These are phyloP conservation scores for Daldinia childiae DNA, from an alignment of 495 filamentous ascomycete species.

Conservation along the genomic window DNA sequence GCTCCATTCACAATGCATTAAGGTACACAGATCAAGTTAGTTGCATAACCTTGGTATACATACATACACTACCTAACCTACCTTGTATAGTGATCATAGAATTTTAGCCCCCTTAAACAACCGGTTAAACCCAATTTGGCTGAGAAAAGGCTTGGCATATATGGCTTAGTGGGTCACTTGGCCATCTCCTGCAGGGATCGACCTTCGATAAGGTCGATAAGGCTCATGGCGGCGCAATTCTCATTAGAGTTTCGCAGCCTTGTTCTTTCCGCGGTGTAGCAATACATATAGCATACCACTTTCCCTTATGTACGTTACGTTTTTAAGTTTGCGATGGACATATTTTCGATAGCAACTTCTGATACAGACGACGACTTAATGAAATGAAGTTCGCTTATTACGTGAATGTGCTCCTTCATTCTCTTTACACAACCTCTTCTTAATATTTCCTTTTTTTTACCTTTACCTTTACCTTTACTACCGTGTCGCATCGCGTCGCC, in stretches of 20 bases:
- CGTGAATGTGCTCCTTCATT: constrained; percentile 4
- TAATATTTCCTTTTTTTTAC: constrained; percentile 4
- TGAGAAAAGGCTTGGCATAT: background rate
- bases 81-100: no score
- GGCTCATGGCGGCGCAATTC: constrained; percentile 21
- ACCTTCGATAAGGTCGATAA: constrained; percentile 32
- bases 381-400: constrained; percentile 18
- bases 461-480: background rate
- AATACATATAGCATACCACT: background rate
- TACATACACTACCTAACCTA: no score
- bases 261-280: constrained; percentile 9
- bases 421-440: constrained; percentile 7
- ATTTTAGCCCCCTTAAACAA: background rate
- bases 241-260: constrained; percentile 33
- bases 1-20: no score
- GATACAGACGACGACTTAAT: constrained; percentile 10
- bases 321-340: constrained; percentile 24
- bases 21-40: no score
- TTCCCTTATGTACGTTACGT: background rate
- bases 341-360: constrained; percentile 24
- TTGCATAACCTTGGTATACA: no score
- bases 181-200: constrained; percentile 20
- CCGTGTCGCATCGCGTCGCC: constrained; percentile 22
- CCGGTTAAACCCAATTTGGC: background rate
- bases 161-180: constrained; percentile 1